These are phyloP conservation scores for Xylaria multiplex DNA, from an alignment of 2,329 filamentous ascomycete species.

Conservation along the genomic window DNA sequence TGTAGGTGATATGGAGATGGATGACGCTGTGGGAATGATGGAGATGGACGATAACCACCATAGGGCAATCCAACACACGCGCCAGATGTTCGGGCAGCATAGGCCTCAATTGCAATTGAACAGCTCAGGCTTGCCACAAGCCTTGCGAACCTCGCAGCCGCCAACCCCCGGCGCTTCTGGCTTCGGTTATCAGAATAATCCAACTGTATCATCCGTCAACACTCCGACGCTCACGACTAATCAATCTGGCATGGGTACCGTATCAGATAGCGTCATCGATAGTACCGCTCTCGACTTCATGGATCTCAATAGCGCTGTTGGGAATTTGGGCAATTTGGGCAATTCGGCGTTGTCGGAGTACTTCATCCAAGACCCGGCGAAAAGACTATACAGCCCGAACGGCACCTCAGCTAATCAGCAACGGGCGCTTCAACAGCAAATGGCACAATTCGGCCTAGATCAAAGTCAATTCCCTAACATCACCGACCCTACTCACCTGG, in stretches of 20 bases:
- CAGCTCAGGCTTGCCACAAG: slow-evolving; percentile 79
- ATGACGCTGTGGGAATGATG: slow-evolving; percentile 77
- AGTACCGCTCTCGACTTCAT: slow-evolving; percentile 71
- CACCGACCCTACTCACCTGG: slow-evolving; percentile 72
- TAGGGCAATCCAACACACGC: slow-evolving; percentile 74
- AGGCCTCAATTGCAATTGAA: slow-evolving; percentile 82
- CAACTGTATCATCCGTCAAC: slow-evolving; percentile 96
- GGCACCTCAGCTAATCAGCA: slow-evolving; percentile 74
- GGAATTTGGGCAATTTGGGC: slow-evolving; percentile 60
- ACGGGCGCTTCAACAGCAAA: slow-evolving; percentile 70
- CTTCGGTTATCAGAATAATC: slow-evolving; percentile 88
- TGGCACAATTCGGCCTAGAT: slow-evolving; percentile 78
- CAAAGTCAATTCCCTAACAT: slow-evolving; percentile 80
- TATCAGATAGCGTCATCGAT: slow-evolving; percentile 77
- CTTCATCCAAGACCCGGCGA: slow-evolving; percentile 92
- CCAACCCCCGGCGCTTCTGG: slow-evolving; percentile 81
- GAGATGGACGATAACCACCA: slow-evolving; percentile 69
- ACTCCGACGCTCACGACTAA: slow-evolving; percentile 89
- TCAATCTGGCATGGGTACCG: slow-evolving; percentile 68
- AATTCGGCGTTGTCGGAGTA: slow-evolving; percentile 65
- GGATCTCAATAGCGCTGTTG: slow-evolving; percentile 67
- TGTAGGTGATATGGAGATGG: slow-evolving; percentile 96
- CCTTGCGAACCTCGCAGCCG: slow-evolving; percentile 84
- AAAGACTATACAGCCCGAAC: slow-evolving; percentile 88
- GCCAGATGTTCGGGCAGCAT: slow-evolving; percentile 73